phyloP scores from a whole-genome alignment of 2,329 filamentous ascomycete species.

The Beauveria bassiana region DNA sequence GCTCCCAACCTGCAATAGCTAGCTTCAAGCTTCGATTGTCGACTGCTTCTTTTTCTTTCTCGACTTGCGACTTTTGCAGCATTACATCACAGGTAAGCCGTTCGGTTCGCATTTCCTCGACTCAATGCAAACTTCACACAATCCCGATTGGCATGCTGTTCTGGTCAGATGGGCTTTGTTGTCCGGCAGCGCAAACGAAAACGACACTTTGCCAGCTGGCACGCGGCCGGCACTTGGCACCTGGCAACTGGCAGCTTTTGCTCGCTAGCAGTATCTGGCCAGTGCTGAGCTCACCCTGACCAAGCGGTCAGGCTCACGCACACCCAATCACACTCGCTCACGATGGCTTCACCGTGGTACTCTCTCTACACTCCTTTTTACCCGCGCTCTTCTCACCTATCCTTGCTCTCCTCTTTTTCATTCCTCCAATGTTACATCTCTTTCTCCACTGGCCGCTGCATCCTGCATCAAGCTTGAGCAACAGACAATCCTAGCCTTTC shows the following conservation, averaged over 20 bases:
- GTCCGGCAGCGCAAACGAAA: neutral
- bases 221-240: neutral
- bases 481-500: neutral
- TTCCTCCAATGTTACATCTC: neutral
- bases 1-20: neutral
- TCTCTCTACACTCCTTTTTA: neutral
- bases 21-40: neutral
- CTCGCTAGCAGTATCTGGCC: neutral
- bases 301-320: constrained; percentile 6
- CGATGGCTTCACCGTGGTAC: constrained; percentile 10
- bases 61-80: neutral
- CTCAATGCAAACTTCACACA: neutral
- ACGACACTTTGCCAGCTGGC: neutral
- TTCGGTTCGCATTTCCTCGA: neutral
- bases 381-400: neutral
- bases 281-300: neutral
- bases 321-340: neutral
- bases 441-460: neutral
- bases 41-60: neutral
- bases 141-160: neutral
- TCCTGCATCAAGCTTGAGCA: neutral
- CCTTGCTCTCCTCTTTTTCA: neutral
- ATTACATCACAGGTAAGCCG: constrained; percentile 4
- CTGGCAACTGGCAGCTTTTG: neutral
- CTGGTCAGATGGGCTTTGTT: neutral